Percentiles rank a stretch among this genome's conserved stretches.
phyloP scores from a whole-genome alignment of 1,139 yeast species.

The Pichia sp. region DNA sequence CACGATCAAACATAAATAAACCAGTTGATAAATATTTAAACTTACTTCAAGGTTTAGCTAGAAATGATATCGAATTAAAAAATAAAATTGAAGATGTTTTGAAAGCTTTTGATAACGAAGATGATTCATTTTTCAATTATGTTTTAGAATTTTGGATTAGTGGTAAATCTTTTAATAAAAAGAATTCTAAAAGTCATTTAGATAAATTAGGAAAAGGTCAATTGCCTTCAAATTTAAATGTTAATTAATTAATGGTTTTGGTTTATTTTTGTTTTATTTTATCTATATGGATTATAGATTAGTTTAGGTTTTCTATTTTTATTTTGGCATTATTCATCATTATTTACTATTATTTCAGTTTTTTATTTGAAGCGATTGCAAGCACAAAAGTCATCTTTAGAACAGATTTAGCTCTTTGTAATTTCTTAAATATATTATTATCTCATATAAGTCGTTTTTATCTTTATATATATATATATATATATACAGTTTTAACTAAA shows the following conservation, averaged over 20 bases:
- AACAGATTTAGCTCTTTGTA: background rate
- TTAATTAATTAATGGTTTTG: background rate
- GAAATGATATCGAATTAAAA: conserved; percentile 28
- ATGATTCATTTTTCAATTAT: conserved; percentile 28
- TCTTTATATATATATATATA: background rate
- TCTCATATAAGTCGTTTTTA: background rate
- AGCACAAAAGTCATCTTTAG: background rate
- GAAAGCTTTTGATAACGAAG: conserved; percentile 27
- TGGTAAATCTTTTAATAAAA: conserved; percentile 27
- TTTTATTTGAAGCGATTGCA: background rate
- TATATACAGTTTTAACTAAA: background rate
- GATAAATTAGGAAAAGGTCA: conserved; percentile 14
- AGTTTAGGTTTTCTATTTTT: background rate
- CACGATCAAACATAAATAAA: conserved; percentile 16
- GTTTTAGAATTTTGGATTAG: conserved; percentile 29
- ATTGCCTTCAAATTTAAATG: conserved; percentile 10
- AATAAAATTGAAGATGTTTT: conserved; percentile 23
- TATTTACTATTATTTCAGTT: background rate
- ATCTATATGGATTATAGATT: background rate
- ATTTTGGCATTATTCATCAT: background rate
- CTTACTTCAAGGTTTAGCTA: conserved; percentile 25
- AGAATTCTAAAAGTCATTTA: conserved; percentile 19
- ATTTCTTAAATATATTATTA: background rate
- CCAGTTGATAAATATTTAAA: conserved; percentile 25
- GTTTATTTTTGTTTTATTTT: background rate